Base-by-base conservation (phyloP, 1,139 yeast genomes). In the Geotrichum phurueaensis region DNA sequence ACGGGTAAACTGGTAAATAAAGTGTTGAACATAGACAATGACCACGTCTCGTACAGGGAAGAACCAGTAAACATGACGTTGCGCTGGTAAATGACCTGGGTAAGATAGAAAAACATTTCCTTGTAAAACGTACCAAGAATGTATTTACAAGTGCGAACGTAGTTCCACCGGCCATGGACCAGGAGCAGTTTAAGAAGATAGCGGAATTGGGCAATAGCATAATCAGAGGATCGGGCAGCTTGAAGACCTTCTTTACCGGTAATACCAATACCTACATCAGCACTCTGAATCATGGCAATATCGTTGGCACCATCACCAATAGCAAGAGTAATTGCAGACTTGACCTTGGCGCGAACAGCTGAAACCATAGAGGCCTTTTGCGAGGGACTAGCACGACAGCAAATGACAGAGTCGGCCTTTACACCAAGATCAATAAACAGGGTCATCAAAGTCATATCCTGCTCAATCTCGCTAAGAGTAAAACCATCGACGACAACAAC, bases 251-350 rank as follows among this genome's bases (percentile, higher is more conserved):
- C 99, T 68, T 87, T 88, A 55, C 99, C 99, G 1, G 98, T 92
- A 60, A 94, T 94, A 50, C 99, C 99, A 64, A 94, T 85, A 25
- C 99, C 99, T 61, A 94, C 92, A 74, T 94, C 98, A 0, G 99
- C 99, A 70, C 96, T 88, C 76, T 94, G 98, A 65, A 94, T 94
- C 99, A 94, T 94, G 1, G 99, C 98, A 72, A 94, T 91, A 73
- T 94, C 99, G 71, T 94, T 94, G 1, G 99, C 99, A 67, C 99
- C 99, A 76, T 94, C 99, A n/a, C 99, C 99, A 70, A 95, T 89
- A 0, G 99, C 99, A 63, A 95, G 79, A 0, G 97, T 90, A 6
- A 94, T 97, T 33, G 89, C 79, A 9, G 78, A 76, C 58, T 80
- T 84, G 66, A 86, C 82, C 64, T 87, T 76, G 33, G 79, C 77